These are phyloP conservation scores for Moesziomyces sp. DNA, from an alignment of 1,284 basidiomycete species.

Conservation along the genomic window DNA sequence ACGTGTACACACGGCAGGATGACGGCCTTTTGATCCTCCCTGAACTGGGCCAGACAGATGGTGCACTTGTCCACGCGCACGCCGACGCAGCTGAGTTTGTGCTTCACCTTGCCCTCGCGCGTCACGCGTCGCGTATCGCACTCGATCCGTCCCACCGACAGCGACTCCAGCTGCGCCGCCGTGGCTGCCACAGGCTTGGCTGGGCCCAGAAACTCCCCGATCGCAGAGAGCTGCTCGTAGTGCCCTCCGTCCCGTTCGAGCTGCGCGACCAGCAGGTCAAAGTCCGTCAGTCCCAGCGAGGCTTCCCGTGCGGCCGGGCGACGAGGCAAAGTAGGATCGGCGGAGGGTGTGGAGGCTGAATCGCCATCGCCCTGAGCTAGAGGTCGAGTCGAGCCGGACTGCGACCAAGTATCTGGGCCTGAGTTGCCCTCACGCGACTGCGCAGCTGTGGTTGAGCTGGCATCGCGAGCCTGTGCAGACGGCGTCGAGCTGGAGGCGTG, in stretches of 20 bases:
- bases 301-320: not conserved
- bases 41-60: conserved; percentile 82
- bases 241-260: conserved; percentile 45
- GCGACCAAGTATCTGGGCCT: too few relatives aligned
- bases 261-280: conserved; percentile 62
- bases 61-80: conserved; percentile 80
- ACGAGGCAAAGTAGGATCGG: too few relatives aligned
- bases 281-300: conserved; percentile 55
- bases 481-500: too few relatives aligned
- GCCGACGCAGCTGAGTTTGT: conserved; percentile 80
- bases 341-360: too few relatives aligned
- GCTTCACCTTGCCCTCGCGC: conserved; percentile 78
- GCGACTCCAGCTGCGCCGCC: conserved; percentile 64
- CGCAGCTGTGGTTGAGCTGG: too few relatives aligned
- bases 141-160: conserved; percentile 75
- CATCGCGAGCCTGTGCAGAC: too few relatives aligned
- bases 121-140: conserved; percentile 76
- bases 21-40: conserved; percentile 73
- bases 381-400: too few relatives aligned
- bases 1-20: conserved; percentile 78
- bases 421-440: too few relatives aligned
- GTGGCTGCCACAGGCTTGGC: conserved; percentile 68
- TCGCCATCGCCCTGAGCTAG: too few relatives aligned
- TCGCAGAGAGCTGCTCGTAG: conserved; percentile 71
- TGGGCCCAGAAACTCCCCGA: conserved; percentile 76